A percentile compares a stretch with the other conserved stretches of the same genome.
These are phyloP conservation scores for Globisporangium abappressorium DNA, from an alignment of 352 stramenopile species.

Conservation along the genomic window DNA sequence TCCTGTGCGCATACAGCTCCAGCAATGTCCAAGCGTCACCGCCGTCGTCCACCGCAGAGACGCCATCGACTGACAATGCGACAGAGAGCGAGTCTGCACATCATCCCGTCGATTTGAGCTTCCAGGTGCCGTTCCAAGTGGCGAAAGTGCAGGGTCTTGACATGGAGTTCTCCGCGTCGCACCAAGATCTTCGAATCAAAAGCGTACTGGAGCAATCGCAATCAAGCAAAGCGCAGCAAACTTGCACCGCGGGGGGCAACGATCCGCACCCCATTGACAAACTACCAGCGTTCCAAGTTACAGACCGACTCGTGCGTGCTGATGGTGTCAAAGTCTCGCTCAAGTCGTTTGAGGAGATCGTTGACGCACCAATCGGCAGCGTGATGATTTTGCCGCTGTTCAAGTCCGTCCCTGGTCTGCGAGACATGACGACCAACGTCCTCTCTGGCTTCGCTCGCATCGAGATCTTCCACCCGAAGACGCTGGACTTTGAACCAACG, in stretches of 20 bases:
- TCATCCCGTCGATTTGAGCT: not conserved
- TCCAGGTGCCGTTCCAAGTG: slow-evolving; percentile 13
- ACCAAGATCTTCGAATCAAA: slow-evolving; percentile 10
- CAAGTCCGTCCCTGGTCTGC: slow-evolving; percentile 14
- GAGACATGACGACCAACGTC: slow-evolving; percentile 21
- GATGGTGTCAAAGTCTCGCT: slow-evolving; percentile 45
- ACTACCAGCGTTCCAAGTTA: slow-evolving; percentile 18
- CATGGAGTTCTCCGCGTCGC: not conserved
- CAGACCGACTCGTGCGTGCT: slow-evolving; percentile 45
- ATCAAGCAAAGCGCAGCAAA: not conserved
- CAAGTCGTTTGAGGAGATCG: slow-evolving; percentile 40
- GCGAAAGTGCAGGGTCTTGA: slow-evolving; percentile 7
- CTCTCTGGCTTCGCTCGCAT: slow-evolving; percentile 61
- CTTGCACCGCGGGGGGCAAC: not conserved
- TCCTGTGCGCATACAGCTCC: not conserved
- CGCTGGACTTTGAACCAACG: slow-evolving; percentile 51
- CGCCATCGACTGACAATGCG: not conserved
- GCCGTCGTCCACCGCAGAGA: not conserved
- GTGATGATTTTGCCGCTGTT: slow-evolving; percentile 51
- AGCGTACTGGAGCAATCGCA: slow-evolving; percentile 2
- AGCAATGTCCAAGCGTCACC: not conserved
- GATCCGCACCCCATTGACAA: not conserved
- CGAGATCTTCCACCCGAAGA: slow-evolving; percentile 47
- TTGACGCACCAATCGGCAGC: slow-evolving; percentile 37
- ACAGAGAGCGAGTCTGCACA: not conserved